Evolutionary conservation across 2,329 filamentous ascomycete species (phyloP).

Genomic region (Juglanconis juglandina): DNA sequence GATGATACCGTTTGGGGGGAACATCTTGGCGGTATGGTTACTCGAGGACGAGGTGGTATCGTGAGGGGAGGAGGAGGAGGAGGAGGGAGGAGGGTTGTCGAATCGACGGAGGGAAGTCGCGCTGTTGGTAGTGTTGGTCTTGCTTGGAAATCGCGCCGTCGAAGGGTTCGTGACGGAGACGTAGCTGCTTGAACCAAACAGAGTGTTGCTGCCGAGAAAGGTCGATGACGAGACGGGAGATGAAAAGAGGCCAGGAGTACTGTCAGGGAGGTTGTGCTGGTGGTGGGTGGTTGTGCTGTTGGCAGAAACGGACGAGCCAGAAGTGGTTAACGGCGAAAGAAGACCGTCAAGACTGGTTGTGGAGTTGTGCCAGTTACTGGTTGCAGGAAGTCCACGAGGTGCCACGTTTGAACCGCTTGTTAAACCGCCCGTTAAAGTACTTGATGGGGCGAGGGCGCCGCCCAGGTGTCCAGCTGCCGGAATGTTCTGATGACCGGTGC

Average conservation of each 20-base stretch:
- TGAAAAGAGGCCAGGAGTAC: neutral
- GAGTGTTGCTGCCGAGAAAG: neutral
- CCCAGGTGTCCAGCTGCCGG: neutral
- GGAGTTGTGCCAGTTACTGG: neutral
- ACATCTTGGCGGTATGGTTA: slow-evolving; percentile 2
- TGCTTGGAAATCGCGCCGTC: neutral
- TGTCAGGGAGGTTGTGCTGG: neutral
- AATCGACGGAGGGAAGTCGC: neutral
- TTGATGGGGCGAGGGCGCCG: no score
- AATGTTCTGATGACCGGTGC: neutral
- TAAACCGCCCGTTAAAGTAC: no score
- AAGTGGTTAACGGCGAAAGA: neutral
- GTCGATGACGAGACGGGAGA: neutral
- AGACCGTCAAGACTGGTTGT: neutral
- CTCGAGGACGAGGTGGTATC: neutral
- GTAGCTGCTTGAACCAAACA: neutral
- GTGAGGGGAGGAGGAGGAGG: neutral
- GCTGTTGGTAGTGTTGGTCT: neutral
- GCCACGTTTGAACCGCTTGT: neutral
- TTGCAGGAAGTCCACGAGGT: neutral
- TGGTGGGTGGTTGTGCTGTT: neutral
- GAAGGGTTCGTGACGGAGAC: neutral
- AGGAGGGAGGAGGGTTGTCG: neutral
- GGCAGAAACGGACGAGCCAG: neutral
- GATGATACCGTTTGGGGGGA: slow-evolving; percentile 5